Conservation (phyloP, 2,329 filamentous ascomycete species). For the Claviceps digitariae region DNA sequence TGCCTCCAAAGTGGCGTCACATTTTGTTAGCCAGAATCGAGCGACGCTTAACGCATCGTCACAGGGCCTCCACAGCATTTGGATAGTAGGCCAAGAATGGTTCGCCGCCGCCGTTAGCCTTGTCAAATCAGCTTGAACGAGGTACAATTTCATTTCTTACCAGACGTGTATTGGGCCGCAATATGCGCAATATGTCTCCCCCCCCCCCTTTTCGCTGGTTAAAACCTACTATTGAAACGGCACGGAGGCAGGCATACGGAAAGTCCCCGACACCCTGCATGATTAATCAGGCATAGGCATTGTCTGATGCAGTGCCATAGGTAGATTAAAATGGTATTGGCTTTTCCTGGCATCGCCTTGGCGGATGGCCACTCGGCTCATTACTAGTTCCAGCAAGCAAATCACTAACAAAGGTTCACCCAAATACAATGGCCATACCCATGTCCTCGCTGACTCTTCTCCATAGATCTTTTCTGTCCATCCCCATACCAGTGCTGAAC, state of each 20-base stretch:
- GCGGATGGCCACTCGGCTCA: background rate
- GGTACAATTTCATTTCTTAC: background rate
- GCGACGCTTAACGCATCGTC: background rate
- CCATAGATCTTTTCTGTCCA: constrained; percentile 31
- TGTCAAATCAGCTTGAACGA: background rate
- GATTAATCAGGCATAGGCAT: background rate
- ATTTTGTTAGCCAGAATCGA: background rate
- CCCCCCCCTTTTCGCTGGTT: background rate
- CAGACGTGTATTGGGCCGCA: background rate
- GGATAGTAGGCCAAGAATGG: background rate
- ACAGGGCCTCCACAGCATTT: background rate
- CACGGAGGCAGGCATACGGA: background rate
- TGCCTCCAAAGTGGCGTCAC: background rate
- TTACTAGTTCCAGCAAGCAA: background rate
- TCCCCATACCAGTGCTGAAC: constrained; percentile 3
- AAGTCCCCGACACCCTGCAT: background rate
- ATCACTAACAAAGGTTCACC: constrained; percentile 20
- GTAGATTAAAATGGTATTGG: background rate
- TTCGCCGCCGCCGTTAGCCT: too few relatives aligned
- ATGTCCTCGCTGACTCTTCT: constrained; percentile 42
- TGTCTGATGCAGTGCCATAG: background rate
- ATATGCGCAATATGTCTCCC: background rate
- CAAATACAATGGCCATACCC: constrained; percentile 47
- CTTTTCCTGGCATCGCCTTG: background rate
- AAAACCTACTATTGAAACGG: background rate